Percentiles rank a stretch among this genome's conserved stretches.
These are phyloP conservation scores for Sugiyamaella castrensis DNA, from an alignment of 1,139 yeast species.

Conservation along the genomic window DNA sequence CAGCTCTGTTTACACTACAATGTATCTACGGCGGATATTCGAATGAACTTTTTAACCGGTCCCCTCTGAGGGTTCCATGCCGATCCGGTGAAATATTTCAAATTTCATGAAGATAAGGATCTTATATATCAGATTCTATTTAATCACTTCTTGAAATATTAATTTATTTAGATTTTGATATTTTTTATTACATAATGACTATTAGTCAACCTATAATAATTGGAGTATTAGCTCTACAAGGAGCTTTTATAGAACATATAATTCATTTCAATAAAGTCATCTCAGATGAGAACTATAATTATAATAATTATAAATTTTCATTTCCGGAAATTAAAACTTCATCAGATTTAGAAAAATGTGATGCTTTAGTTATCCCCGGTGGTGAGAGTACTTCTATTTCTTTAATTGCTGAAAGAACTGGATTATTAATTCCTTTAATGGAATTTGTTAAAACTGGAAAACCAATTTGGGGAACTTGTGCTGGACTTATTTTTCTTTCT, in stretches of 20 bases:
- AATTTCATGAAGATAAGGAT: too few relatives aligned
- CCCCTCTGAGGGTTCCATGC: too few relatives aligned
- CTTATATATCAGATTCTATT: too few relatives aligned
- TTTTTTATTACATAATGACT: neutral
- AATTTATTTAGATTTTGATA: neutral
- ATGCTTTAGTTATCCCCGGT: constrained; percentile 68
- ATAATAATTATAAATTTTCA: constrained; percentile 21
- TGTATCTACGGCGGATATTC: too few relatives aligned
- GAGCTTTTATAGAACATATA: constrained; percentile 76
- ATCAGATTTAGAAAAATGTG: constrained; percentile 49
- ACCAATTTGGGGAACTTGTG: constrained; percentile 86
- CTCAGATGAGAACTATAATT: constrained; percentile 19
- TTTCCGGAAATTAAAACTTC: constrained; percentile 54
- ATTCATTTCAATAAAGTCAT: constrained; percentile 47
- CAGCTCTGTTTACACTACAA: too few relatives aligned
- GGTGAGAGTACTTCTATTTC: constrained; percentile 83
- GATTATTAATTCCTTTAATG: constrained; percentile 54
- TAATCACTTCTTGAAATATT: neutral
- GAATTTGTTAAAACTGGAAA: constrained; percentile 48
- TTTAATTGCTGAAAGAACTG: constrained; percentile 64
- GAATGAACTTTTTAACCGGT: too few relatives aligned
- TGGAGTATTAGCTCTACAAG: constrained; percentile 79
- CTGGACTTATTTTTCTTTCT: constrained; percentile 71
- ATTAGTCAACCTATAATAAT: constrained; percentile 31
- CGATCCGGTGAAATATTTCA: too few relatives aligned